A percentile compares a stretch with the other conserved stretches of the same genome.
Evolutionary conservation across 331 rosid species (phyloP).

Genomic region (Stylosanthes scabra): DNA sequence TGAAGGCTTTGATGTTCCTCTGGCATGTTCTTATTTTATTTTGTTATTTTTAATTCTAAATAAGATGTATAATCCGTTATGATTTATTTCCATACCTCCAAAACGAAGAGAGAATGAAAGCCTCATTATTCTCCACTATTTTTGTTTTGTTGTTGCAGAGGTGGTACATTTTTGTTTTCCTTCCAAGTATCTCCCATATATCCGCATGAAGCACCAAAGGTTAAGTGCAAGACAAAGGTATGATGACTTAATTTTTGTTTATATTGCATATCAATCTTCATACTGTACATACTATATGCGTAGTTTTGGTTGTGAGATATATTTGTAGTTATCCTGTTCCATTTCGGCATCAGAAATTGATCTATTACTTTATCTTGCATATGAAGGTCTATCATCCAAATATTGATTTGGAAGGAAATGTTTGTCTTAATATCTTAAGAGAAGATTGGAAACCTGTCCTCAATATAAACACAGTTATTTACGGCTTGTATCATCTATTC

Average conservation of each 20-base stretch:
- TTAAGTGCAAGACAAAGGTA: constrained; percentile 99
- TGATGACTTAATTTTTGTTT: constrained; percentile 28
- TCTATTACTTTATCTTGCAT: constrained; percentile 1
- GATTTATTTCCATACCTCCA: neutral
- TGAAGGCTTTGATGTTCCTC: constrained; percentile 2
- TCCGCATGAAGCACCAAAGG: constrained; percentile 98
- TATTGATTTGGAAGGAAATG: constrained; percentile 98
- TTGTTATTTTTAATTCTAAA: constrained; percentile 16
- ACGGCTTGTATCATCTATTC: constrained; percentile 92
- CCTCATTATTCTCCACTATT: constrained; percentile 3
- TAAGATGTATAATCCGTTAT: constrained; percentile 6
- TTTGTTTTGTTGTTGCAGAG: constrained; percentile 58
- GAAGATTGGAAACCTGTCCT: constrained; percentile 99
- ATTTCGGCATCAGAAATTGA: constrained; percentile 19
- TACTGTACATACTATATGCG: neutral
- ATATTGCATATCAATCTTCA: constrained; percentile 4
- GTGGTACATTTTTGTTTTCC: constrained; percentile 86
- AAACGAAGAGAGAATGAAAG: neutral
- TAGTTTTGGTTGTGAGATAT: constrained; percentile 4
- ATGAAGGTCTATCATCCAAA: constrained; percentile 91
- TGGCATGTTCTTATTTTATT: neutral
- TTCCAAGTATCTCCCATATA: constrained; percentile 89
- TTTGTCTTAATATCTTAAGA: constrained; percentile 91
- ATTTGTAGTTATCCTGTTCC: neutral
- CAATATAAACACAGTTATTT: constrained; percentile 79